Evolutionary conservation across 2,329 filamentous ascomycete genomes (phyloP), one percentile per base, ranked within the genome.

Genomic region (Botryosphaeria dothidea): DNA sequence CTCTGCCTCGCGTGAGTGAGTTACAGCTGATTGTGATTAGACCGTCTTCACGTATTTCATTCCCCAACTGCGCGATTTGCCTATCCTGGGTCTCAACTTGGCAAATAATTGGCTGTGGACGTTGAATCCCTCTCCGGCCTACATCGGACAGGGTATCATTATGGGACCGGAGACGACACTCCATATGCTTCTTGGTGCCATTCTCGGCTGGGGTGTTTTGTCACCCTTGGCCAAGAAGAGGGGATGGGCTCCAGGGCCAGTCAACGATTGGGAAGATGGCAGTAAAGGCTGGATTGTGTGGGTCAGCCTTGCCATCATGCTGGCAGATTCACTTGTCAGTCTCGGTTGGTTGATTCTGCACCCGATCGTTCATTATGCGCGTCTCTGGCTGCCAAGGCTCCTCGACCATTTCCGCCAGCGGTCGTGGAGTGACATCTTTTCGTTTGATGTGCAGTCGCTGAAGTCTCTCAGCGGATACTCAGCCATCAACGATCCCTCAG

Each of bases 261-360:
- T 97, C 0, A 85, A 87, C 64, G 91, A 96, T 75, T 99, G 95
- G 95, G 91, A 94, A 66, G 87, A 84, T 17, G 95, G 95, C 9
- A 97, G 92, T 75, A 97, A 98, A 79, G 95, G 94, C 43, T 99
- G 95, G 95, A 98, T 99, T 66, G 92, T 99, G 0, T 99, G 95
- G 95, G 84, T 96, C 2, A 97, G 92, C 36, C 81, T 99, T 31
- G 92, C 95, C 3, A 97, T 99, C 69, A 99, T 99, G 95, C 84
- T 99, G 27, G 92, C 92, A 23, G 95, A 99, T 77, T 92, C 94
- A 0, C 84, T 99, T 3, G 86, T 98, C 67, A 97, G 91, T 71
- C 85, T 99, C 9, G 88, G 90, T 1, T 93, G 93, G 82, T 85
- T 97, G 45, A 82, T 91, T 1, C 69, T 91, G 2, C 86, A 86